Conservation (phyloP, 371 early-diverging fungal genomes). For the Mucor indicus region DNA sequence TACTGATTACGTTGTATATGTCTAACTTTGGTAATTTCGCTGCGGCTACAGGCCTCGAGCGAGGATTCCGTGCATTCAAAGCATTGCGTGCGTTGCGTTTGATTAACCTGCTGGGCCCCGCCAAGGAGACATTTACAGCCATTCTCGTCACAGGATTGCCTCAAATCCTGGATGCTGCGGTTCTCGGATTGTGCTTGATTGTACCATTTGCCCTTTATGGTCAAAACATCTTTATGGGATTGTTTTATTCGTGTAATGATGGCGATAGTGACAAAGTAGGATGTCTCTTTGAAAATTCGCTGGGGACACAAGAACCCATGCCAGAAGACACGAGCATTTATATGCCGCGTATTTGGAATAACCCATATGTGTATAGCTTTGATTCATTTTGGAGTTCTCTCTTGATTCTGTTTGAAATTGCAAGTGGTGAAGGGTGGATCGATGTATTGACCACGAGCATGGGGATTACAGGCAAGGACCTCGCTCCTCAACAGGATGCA, state of each 20-base stretch:
- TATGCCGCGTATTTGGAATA: constrained; percentile 63
- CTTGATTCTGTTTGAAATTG: constrained; percentile 62
- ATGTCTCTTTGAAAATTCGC: constrained; percentile 43
- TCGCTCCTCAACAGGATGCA: constrained; percentile 41
- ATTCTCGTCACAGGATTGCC: constrained; percentile 59
- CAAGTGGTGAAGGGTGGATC: constrained; percentile 73
- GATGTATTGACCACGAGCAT: constrained; percentile 62
- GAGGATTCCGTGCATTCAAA: constrained; percentile 62
- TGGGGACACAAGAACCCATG: constrained; percentile 33
- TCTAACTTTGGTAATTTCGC: constrained; percentile 49
- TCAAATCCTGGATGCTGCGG: constrained; percentile 58
- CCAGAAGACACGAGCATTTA: constrained; percentile 33
- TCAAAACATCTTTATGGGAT: constrained; percentile 57
- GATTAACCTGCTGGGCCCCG: constrained; percentile 55
- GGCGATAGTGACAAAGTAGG: constrained; percentile 17
- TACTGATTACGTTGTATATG: constrained; percentile 55
- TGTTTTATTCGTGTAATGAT: constrained; percentile 63
- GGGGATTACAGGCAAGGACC: constrained; percentile 50
- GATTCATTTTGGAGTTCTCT: constrained; percentile 60
- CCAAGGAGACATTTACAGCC: constrained; percentile 59
- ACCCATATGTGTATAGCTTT: constrained; percentile 67
- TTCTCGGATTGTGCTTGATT: constrained; percentile 54
- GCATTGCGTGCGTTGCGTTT: constrained; percentile 64
- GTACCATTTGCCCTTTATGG: constrained; percentile 72
- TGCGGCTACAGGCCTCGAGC: constrained; percentile 48